Conservation (phyloP, 2,329 filamentous ascomycete genomes). For the Clonostachys chloroleuca region DNA sequence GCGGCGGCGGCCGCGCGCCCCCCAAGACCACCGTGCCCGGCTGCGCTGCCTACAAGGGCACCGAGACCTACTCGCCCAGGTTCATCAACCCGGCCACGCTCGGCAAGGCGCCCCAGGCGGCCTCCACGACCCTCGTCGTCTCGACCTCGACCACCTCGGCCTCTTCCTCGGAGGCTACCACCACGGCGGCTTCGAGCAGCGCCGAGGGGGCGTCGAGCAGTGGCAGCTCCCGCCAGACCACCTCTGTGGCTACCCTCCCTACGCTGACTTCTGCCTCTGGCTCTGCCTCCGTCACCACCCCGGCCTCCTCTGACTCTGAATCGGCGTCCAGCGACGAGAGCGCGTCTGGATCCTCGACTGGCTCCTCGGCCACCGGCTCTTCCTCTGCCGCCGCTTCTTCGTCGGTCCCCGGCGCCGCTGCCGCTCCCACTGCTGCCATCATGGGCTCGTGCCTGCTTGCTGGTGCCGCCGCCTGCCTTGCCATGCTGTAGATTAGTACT, state of each 20-base stretch:
- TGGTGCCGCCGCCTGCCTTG: background rate
- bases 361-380: background rate
- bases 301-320: too few species aligned
- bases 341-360: too few species aligned
- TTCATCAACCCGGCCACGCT: conserved; percentile 34
- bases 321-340: too few species aligned
- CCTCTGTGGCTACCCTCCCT: too few species aligned
- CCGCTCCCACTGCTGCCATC: background rate
- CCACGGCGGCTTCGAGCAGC: background rate
- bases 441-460: background rate
- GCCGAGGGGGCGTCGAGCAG: background rate
- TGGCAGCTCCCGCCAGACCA: background rate
- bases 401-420: background rate
- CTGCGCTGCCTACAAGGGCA: conserved; percentile 51
- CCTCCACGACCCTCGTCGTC: background rate
- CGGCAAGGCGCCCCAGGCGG: background rate
- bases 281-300: too few species aligned
- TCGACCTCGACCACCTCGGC: background rate
- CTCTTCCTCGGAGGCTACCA: background rate
- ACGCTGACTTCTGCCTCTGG: too few species aligned
- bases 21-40: conserved; percentile 60
- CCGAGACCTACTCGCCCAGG: conserved; percentile 45
- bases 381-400: background rate
- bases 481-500: background rate
- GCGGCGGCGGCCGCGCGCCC: conserved; percentile 62